phyloP scores from a whole-genome alignment of 352 stramenopile species.

The Phytophthora brassicae region DNA sequence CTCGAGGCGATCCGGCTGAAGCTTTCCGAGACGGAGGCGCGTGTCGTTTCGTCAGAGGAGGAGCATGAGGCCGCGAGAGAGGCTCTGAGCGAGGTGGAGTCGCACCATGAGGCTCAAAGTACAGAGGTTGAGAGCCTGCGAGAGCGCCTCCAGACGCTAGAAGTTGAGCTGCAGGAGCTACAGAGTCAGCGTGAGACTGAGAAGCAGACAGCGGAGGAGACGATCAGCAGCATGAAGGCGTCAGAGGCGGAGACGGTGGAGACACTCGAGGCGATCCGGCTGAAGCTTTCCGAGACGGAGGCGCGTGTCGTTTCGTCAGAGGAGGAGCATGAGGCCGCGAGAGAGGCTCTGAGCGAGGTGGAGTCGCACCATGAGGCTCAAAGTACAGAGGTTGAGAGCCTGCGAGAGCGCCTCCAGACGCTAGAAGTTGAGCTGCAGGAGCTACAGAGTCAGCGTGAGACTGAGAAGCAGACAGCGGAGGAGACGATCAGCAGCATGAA shows the following conservation, averaged over 20 bases:
- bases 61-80: constrained; percentile 9
- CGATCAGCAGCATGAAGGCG: constrained; percentile 23
- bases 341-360: constrained; percentile 23
- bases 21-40: too few species aligned
- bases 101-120: constrained; percentile 3
- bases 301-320: constrained; percentile 14
- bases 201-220: constrained; percentile 19
- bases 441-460: constrained; percentile 8
- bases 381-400: constrained; percentile 13
- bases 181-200: constrained; percentile 22
- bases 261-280: constrained; percentile 21
- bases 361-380: constrained; percentile 20
- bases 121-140: constrained; percentile 7
- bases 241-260: constrained; percentile 13
- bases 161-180: constrained; percentile 29
- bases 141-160: constrained; percentile 11
- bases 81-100: constrained; percentile 6
- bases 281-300: constrained; percentile 26
- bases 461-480: constrained; percentile 9
- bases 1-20: too few species aligned
- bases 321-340: constrained; percentile 22
- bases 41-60: too few species aligned
- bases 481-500: constrained; percentile 15
- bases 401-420: constrained; percentile 8
- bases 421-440: constrained; percentile 26